These are phyloP conservation scores for Sclerotinia nivalis DNA, from an alignment of 2,329 filamentous ascomycete genomes.

Conservation along the genomic window DNA sequence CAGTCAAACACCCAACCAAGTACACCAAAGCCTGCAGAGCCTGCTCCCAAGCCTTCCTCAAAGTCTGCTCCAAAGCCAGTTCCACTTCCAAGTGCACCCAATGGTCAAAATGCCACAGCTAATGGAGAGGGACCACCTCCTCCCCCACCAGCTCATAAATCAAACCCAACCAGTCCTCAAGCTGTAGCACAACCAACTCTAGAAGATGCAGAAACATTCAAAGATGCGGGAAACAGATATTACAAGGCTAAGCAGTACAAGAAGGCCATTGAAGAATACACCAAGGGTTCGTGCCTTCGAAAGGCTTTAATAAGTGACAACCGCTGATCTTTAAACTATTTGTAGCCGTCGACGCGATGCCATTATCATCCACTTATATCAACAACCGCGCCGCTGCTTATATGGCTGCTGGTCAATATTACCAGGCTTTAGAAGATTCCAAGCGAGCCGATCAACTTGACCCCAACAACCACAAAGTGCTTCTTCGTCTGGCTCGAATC, in stretches of 20 bases:
- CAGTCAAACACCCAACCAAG: slow-evolving; percentile 18
- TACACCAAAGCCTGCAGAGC: slow-evolving; percentile 39
- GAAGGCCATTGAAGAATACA: slow-evolving; percentile 88
- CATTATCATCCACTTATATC: slow-evolving; percentile 82
- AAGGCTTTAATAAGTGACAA: slow-evolving; percentile 1
- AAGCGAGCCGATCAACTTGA: slow-evolving; percentile 79
- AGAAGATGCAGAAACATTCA: slow-evolving; percentile 88
- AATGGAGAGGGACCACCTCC: slow-evolving; percentile 49
- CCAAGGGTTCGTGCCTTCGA: slow-evolving; percentile 67
- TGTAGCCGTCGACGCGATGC: slow-evolving; percentile 83
- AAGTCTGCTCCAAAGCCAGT: slow-evolving; percentile 10
- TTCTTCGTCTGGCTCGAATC: slow-evolving; percentile 84
- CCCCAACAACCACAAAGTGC: slow-evolving; percentile 81
- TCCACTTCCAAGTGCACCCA: slow-evolving; percentile 49
- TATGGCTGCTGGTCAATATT: slow-evolving; percentile 81
- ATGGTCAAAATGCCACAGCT: slow-evolving; percentile 40
- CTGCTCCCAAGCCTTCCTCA: slow-evolving; percentile 44
- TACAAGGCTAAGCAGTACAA: slow-evolving; percentile 93
- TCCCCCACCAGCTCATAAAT: slow-evolving; percentile 71
- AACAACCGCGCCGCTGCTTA: slow-evolving; percentile 94
- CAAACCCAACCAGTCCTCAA: slow-evolving; percentile 59
- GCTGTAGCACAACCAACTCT: slow-evolving; percentile 44
- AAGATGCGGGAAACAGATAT: slow-evolving; percentile 90
- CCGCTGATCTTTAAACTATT: slow-evolving; percentile 25
- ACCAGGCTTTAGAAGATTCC: slow-evolving; percentile 83